Evolutionary conservation across 257 asterid genomes (phyloP).

Genomic region (Gentiana dahurica): DNA sequence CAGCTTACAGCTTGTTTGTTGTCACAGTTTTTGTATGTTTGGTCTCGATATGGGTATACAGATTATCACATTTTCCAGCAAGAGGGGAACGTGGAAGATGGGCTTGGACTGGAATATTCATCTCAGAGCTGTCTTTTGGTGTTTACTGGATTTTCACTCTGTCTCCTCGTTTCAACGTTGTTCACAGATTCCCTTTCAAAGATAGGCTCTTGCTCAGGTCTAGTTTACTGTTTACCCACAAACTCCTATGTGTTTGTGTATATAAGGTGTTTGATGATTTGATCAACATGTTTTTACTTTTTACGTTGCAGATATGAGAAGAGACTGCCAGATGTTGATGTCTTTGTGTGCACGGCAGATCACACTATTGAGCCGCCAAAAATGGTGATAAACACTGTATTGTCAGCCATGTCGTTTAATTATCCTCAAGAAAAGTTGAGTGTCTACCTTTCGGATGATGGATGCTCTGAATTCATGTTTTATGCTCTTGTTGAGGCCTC

Average conservation of each 20-base stretch:
- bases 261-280: too few relatives aligned
- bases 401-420: conserved; percentile 8
- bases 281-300: too few relatives aligned
- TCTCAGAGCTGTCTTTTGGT: conserved; percentile 19
- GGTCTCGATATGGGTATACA: conserved; percentile 8
- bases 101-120: conserved; percentile 18
- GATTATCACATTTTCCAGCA: conserved; percentile 17
- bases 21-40: conserved; percentile 25
- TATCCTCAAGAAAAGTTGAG: conserved; percentile 9
- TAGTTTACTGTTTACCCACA: too few relatives aligned
- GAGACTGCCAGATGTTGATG: conserved; percentile 8
- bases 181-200: conserved; percentile 22
- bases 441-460: conserved; percentile 13
- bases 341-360: conserved; percentile 16
- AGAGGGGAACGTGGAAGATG: conserved; percentile 2
- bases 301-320: conserved; percentile 3
- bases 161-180: conserved; percentile 13
- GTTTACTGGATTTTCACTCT: conserved; percentile 23
- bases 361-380: conserved; percentile 10
- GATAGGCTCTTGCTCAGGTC: conserved; percentile 11
- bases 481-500: conserved; percentile 14
- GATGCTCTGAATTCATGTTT: conserved; percentile 9
- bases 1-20: conserved; percentile 18
- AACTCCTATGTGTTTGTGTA: too few relatives aligned
- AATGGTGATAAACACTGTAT: conserved; percentile 11